These are phyloP conservation scores for Asterochloris erici DNA, from an alignment of 139 green algal species.

Conservation along the genomic window DNA sequence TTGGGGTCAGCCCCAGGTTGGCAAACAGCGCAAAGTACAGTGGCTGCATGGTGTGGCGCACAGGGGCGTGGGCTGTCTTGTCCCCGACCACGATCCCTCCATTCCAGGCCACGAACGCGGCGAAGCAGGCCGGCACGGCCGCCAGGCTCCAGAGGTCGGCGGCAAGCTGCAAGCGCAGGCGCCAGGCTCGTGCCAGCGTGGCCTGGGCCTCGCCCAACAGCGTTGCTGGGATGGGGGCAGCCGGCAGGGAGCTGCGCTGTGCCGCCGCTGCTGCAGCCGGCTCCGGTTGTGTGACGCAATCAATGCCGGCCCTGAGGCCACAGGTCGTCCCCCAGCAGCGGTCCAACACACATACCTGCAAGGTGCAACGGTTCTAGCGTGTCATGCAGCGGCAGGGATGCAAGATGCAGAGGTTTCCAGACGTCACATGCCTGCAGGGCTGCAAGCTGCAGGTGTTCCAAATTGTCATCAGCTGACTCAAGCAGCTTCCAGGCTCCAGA, in stretches of 20 bases:
- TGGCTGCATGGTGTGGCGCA: slow-evolving; percentile 70
- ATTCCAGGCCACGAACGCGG: slow-evolving; percentile 76
- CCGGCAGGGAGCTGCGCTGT: no score
- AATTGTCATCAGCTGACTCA: background rate
- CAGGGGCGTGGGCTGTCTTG: slow-evolving; percentile 61
- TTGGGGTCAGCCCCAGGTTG: slow-evolving; percentile 33
- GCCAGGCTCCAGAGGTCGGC: slow-evolving; percentile 39
- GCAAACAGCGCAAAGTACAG: slow-evolving; percentile 77
- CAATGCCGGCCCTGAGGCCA: no score
- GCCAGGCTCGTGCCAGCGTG: background rate
- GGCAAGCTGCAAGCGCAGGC: slow-evolving; percentile 23
- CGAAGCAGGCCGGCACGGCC: slow-evolving; percentile 56
- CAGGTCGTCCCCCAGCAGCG: no score
- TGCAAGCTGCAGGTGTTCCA: background rate
- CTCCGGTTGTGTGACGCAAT: no score
- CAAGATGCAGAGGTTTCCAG: no score
- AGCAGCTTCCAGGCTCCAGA: background rate
- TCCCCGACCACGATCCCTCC: slow-evolving; percentile 86
- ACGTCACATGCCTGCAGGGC: no score
- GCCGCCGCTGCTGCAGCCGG: no score
- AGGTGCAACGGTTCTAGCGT: no score
- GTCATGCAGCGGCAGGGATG: no score
- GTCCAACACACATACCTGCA: no score
- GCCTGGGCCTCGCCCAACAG: background rate
- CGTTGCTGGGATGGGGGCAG: background rate